Evolutionary conservation across 495 filamentous ascomycete genomes (phyloP).

Genomic region (Penicillium egyptiacum): DNA sequence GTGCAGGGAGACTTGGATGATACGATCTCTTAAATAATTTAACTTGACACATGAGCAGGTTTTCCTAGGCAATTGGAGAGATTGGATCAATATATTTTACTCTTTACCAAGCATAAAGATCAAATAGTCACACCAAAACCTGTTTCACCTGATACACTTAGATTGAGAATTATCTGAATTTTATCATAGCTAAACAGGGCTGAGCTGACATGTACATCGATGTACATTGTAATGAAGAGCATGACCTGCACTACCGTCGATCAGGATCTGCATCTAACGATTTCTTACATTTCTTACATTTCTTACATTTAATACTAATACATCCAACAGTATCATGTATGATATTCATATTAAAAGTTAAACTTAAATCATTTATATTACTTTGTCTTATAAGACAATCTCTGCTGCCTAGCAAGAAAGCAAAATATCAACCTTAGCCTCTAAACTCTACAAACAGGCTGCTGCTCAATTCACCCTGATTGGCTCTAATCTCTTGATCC

Average conservation of each 20-base stretch:
- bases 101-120: background rate
- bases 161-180: background rate
- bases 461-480: constrained; percentile 1
- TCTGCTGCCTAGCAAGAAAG: constrained; percentile 8
- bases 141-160: background rate
- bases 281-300: constrained; percentile 7
- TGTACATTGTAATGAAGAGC: constrained; percentile 13
- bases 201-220: constrained; percentile 24
- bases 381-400: background rate
- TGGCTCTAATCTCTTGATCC: constrained; percentile 7
- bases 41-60: constrained; percentile 1
- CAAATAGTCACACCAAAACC: background rate
- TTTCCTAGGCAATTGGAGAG: background rate
- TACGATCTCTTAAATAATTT: constrained; percentile 11
- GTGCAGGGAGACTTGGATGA: constrained; percentile 5
- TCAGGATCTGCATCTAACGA: constrained; percentile 22
- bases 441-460: constrained; percentile 2
- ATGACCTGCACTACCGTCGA: constrained; percentile 30
- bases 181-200: constrained; percentile 19
- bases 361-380: too few species aligned
- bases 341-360: too few species aligned
- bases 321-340: too few species aligned
- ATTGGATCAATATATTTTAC: background rate
- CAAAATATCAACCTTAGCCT: background rate
- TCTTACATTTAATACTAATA: background rate